These are phyloP conservation scores for Incumbomyces delicatus DNA, from an alignment of 2,329 filamentous ascomycete genomes.

Conservation along the genomic window DNA sequence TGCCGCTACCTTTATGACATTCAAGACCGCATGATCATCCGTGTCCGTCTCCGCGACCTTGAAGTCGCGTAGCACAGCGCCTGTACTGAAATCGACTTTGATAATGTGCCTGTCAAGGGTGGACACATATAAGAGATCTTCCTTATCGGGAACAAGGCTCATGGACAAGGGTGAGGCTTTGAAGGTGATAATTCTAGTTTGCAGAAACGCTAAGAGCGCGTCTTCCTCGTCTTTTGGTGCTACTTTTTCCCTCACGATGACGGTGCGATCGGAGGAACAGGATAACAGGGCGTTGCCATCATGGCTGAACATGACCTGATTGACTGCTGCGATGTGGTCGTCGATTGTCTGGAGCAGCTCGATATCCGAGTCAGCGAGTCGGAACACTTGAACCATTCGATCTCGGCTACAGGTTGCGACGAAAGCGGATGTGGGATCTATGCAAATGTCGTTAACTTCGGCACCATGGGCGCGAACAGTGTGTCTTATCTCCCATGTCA, in stretches of 20 bases:
- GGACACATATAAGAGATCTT: conserved; percentile 47
- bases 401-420: conserved; percentile 80
- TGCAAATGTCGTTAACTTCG: conserved; percentile 72
- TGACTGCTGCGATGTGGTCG: conserved; percentile 82
- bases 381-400: conserved; percentile 87
- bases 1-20: conserved; percentile 56
- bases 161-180: conserved; percentile 85
- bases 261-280: conserved; percentile 75
- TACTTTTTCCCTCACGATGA: conserved; percentile 72
- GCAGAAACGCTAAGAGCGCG: conserved; percentile 64
- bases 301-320: conserved; percentile 63
- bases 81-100: conserved; percentile 53
- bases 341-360: conserved; percentile 81
- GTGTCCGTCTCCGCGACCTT: conserved; percentile 73
- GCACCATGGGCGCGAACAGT: conserved; percentile 77
- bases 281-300: conserved; percentile 66
- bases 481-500: conserved; percentile 50
- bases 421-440: conserved; percentile 54
- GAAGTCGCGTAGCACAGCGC: conserved; percentile 62
- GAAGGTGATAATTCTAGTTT: conserved; percentile 65
- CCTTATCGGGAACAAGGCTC: conserved; percentile 55
- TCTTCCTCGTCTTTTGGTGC: conserved; percentile 44
- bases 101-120: conserved; percentile 54
- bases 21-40: conserved; percentile 71
- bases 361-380: conserved; percentile 49